Percentiles rank a stretch among this genome's conserved stretches.
phyloP scores from a whole-genome alignment of 1,284 basidiomycete species.

The Irpex sp. region DNA sequence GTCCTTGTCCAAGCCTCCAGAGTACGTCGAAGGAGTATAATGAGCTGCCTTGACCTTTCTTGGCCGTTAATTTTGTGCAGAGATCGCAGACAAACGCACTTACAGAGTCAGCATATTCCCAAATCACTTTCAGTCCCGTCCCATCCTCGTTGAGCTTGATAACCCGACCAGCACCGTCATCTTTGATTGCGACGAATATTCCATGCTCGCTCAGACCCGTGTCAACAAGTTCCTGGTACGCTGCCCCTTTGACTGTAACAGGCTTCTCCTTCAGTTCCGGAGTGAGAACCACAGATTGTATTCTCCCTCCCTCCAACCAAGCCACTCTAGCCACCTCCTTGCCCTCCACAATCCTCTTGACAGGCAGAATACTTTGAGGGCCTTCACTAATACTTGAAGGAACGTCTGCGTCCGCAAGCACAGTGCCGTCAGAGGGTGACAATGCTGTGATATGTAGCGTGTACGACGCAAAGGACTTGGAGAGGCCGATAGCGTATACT shows the following conservation, averaged over 20 bases:
- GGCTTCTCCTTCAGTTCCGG: constrained; percentile 52
- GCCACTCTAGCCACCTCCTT: constrained; percentile 39
- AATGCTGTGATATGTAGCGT: constrained; percentile 66
- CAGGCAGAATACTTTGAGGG: constrained; percentile 37
- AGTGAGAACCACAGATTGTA: constrained; percentile 51
- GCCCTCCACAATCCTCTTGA: constrained; percentile 26
- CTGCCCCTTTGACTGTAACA: constrained; percentile 35
- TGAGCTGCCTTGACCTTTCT: constrained; percentile 35
- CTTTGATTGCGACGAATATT: constrained; percentile 48
- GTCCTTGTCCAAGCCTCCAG: constrained; percentile 56
- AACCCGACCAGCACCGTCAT: constrained; percentile 53
- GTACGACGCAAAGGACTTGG: constrained; percentile 58
- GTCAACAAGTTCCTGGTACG: constrained; percentile 51
- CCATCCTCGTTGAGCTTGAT: constrained; percentile 44
- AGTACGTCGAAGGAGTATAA: constrained; percentile 48
- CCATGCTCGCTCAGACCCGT: constrained; percentile 47
- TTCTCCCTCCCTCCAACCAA: constrained; percentile 66
- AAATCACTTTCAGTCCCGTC: constrained; percentile 39
- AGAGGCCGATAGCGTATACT: constrained; percentile 67
- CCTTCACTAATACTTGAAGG: constrained; percentile 54
- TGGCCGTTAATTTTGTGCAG: neutral
- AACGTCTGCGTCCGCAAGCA: constrained; percentile 49
- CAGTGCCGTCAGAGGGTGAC: constrained; percentile 49
- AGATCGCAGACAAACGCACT: constrained; percentile 20
- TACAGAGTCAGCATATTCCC: constrained; percentile 60